These are phyloP conservation scores for Thecaphora frezii DNA, from an alignment of 1,284 basidiomycete genomes.

Conservation along the genomic window DNA sequence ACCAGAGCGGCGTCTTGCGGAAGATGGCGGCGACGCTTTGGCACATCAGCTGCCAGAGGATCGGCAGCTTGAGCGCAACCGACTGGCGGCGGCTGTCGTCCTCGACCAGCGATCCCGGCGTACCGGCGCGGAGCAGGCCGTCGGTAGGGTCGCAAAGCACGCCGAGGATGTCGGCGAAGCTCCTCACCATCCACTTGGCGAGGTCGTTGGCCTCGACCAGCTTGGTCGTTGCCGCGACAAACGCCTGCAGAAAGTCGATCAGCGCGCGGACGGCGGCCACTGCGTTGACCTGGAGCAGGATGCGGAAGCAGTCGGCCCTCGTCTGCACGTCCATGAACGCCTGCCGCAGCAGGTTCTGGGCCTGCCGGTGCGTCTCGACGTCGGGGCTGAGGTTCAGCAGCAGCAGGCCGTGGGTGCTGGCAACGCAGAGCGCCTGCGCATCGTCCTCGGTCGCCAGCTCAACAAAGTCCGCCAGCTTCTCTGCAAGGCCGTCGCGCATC, in stretches of 20 bases:
- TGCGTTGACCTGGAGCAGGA: constrained; percentile 39
- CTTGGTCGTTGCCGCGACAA: constrained; percentile 22
- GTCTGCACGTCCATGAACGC: constrained; percentile 41
- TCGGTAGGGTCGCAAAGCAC: constrained; percentile 51
- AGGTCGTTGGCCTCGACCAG: constrained; percentile 45
- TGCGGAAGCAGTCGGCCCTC: constrained; percentile 47
- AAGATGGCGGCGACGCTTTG: constrained; percentile 50
- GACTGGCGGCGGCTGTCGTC: constrained; percentile 16
- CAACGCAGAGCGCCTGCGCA: constrained; percentile 35
- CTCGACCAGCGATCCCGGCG: constrained; percentile 39
- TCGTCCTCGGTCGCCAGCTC: constrained; percentile 29
- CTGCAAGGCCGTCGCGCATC: constrained; percentile 27
- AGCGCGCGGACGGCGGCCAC: constrained; percentile 27
- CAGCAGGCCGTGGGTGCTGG: constrained; percentile 31
- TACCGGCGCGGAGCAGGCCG: constrained; percentile 49
- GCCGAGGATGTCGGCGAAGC: constrained; percentile 53
- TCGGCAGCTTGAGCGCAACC: constrained; percentile 32
- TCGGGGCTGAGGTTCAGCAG: constrained; percentile 44
- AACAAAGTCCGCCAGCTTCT: constrained; percentile 32
- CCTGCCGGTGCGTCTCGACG: constrained; percentile 35
- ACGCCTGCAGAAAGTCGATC: constrained; percentile 30
- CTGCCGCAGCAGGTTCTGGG: constrained; percentile 43
- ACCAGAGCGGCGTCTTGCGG: constrained; percentile 49
- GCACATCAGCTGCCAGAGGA: constrained; percentile 51
- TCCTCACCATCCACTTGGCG: constrained; percentile 48